Evolutionary conservation across 1,139 yeast species (phyloP).

Genomic region (Kodamaea fungicola): DNA sequence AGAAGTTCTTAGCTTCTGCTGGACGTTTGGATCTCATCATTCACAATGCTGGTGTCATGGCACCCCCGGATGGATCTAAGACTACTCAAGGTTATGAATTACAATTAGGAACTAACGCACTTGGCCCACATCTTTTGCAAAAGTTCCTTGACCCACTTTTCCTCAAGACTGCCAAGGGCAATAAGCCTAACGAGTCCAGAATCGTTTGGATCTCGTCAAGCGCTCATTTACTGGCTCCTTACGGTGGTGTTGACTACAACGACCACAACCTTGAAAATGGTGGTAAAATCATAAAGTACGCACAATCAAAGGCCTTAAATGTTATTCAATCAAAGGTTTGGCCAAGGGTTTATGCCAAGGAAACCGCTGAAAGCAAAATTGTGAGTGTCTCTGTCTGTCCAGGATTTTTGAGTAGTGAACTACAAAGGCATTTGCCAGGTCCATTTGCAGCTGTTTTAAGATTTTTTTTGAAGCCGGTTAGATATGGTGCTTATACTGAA

Average conservation of each 20-base stretch:
- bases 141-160: conserved; percentile 42
- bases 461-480: conserved; percentile 4
- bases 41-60: conserved; percentile 51
- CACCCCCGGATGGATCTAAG: conserved; percentile 17
- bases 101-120: conserved; percentile 47
- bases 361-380: conserved; percentile 15
- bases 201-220: conserved; percentile 48
- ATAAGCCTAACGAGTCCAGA: conserved; percentile 19
- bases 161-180: conserved; percentile 23
- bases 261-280: conserved; percentile 18
- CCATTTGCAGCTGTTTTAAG: neutral
- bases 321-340: conserved; percentile 42
- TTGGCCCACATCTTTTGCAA: conserved; percentile 49
- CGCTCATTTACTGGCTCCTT: conserved; percentile 34
- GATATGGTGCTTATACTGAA: conserved; percentile 22
- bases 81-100: conserved; percentile 39
- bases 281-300: conserved; percentile 24
- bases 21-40: conserved; percentile 38
- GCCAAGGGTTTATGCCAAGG: conserved; percentile 30
- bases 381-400: conserved; percentile 45
- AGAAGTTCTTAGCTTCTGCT: conserved; percentile 22
- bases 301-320: conserved; percentile 48
- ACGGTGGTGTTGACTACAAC: conserved; percentile 41
- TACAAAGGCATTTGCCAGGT: conserved; percentile 26
- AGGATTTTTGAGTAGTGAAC: conserved; percentile 41